Percentiles rank a stretch among this genome's conserved stretches.
These are phyloP conservation scores for Pseudocercospora cruenta DNA, from an alignment of 2,329 filamentous ascomycete genomes.

Conservation along the genomic window DNA sequence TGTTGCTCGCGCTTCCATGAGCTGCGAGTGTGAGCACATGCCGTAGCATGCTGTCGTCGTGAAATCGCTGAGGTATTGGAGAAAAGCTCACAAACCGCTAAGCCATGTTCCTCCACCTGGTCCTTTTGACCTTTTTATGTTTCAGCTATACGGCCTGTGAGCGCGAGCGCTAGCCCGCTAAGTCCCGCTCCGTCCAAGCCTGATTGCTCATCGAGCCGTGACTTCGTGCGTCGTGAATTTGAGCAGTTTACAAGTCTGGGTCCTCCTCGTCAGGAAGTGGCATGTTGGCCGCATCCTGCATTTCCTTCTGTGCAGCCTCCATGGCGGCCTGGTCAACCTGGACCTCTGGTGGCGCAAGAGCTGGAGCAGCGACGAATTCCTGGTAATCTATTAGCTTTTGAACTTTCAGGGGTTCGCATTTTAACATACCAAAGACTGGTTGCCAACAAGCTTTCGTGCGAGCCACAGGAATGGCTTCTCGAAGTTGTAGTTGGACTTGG, in stretches of 20 bases:
- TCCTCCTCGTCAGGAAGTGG: conserved; percentile 96
- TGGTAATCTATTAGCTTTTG: conserved; percentile 46
- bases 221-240: conserved; percentile 24
- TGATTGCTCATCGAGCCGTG: conserved; percentile 26
- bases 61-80: conserved; percentile 24
- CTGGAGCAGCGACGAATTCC: conserved; percentile 96
- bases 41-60: conserved; percentile 23
- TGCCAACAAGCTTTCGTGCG: conserved; percentile 96
- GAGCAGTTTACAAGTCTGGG: conserved; percentile 58
- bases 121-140: conserved; percentile 30
- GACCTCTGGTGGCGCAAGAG: conserved; percentile 91
- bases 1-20: conserved; percentile 16
- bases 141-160: conserved; percentile 20
- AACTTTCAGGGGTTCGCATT: neutral
- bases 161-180: conserved; percentile 25
- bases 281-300: conserved; percentile 76
- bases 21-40: conserved; percentile 22
- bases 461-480: conserved; percentile 99
- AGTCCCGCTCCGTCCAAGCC: conserved; percentile 22
- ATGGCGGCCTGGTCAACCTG: conserved; percentile 83
- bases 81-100: conserved; percentile 35
- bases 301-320: conserved; percentile 83
- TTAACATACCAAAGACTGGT: conserved; percentile 73
- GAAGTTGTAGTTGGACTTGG: conserved; percentile 99
- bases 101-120: conserved; percentile 31